phyloP scores from a whole-genome alignment of 176 grass and related monocot species.

The Puccinellia tenuiflora region DNA sequence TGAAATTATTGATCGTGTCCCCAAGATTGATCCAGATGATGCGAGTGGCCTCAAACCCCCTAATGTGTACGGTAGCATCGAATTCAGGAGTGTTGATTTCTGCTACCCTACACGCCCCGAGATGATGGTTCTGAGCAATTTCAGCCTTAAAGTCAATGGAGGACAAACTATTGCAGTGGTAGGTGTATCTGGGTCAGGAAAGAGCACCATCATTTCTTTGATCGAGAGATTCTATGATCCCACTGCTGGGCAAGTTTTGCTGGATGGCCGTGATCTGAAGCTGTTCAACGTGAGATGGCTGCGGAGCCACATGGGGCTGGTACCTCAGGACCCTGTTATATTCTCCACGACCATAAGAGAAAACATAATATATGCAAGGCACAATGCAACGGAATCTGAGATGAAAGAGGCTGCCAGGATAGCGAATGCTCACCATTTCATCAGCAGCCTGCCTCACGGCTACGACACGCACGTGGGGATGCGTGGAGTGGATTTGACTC shows the following conservation, averaged over 20 bases:
- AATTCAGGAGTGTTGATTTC: slow-evolving; percentile 88
- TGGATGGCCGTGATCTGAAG: slow-evolving; percentile 93
- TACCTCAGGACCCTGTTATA: slow-evolving; percentile 96
- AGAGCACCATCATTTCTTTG: slow-evolving; percentile 89
- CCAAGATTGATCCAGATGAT: slow-evolving; percentile 95
- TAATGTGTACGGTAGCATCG: slow-evolving; percentile 93
- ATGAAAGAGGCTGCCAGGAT: slow-evolving; percentile 98
- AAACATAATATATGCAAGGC: slow-evolving; percentile 93
- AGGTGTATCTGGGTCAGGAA: slow-evolving; percentile 90
- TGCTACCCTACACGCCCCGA: slow-evolving; percentile 84
- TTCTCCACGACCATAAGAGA: slow-evolving; percentile 98
- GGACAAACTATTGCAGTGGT: slow-evolving; percentile 96
- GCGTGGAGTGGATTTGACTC: slow-evolving; percentile 85
- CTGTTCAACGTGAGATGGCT: slow-evolving; percentile 95
- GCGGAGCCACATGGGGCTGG: slow-evolving; percentile 86
- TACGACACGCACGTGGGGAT: slow-evolving; percentile 95
- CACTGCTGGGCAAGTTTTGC: slow-evolving; percentile 68
- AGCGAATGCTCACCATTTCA: slow-evolving; percentile 95
- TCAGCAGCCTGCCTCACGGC: slow-evolving; percentile 92
- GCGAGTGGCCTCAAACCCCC: slow-evolving; percentile 81
- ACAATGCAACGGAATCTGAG: slow-evolving; percentile 92
- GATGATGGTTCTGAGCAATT: slow-evolving; percentile 84
- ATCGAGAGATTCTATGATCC: slow-evolving; percentile 97
- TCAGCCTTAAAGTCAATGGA: slow-evolving; percentile 82
- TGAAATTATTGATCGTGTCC: slow-evolving; percentile 83